phyloP scores from a whole-genome alignment of 2,329 filamentous ascomycete genomes.

The Botryotinia convoluta region DNA sequence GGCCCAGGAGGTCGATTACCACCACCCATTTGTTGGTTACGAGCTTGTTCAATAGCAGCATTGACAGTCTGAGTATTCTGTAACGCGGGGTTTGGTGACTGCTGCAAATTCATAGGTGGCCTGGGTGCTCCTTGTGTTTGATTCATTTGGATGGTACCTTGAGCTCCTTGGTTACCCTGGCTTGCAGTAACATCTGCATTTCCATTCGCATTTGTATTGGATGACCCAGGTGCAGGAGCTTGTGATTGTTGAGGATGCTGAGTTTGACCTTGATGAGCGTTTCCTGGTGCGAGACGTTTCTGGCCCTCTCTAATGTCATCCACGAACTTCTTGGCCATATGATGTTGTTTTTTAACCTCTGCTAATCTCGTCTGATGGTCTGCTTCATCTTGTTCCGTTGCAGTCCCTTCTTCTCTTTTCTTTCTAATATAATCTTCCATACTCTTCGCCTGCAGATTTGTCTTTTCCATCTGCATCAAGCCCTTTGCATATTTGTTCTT shows the following conservation, averaged over 20 bases:
- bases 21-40: conserved; percentile 37
- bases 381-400: conserved; percentile 48
- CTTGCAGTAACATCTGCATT: background rate
- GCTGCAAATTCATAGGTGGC: conserved; percentile 35
- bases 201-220: background rate
- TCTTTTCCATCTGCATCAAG: conserved; percentile 50
- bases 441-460: conserved; percentile 42
- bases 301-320: conserved; percentile 46
- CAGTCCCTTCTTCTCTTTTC: conserved; percentile 44
- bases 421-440: conserved; percentile 47
- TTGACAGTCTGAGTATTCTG: conserved; percentile 38
- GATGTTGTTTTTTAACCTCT: conserved; percentile 45
- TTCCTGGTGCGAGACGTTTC: conserved; percentile 26
- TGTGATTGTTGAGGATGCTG: conserved; percentile 12
- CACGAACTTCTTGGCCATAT: conserved; percentile 49
- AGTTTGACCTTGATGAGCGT: conserved; percentile 2
- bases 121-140: conserved; percentile 28
- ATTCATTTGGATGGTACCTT: conserved; percentile 24
- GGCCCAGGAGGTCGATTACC: conserved; percentile 29
- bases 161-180: conserved; percentile 19
- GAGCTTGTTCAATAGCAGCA: conserved; percentile 38
- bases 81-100: conserved; percentile 33
- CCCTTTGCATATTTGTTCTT: conserved; percentile 49
- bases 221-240: conserved; percentile 24
- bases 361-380: conserved; percentile 46